A percentile compares a stretch with the other conserved stretches of the same genome.
Conservation (phyloP, 768 basidiomycete species). For the Mycena polygramma region DNA sequence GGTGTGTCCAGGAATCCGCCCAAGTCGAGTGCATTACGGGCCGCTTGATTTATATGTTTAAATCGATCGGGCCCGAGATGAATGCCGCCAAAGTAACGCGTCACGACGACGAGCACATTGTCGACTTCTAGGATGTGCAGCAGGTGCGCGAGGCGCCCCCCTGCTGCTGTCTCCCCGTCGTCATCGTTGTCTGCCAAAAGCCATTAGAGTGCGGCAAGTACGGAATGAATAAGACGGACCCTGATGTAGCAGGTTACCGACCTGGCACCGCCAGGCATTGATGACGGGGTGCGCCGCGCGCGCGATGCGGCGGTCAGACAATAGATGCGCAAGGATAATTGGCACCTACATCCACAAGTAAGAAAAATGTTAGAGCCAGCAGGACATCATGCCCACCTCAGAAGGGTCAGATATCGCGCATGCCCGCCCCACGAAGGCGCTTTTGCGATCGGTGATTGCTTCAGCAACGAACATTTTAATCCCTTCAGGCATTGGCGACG, state of each 20-base stretch:
- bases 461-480: slow-evolving; percentile 80
- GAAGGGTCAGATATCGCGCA: slow-evolving; percentile 83
- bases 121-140: slow-evolving; percentile 88
- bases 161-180: slow-evolving; percentile 94
- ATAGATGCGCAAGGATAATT: slow-evolving; percentile 72
- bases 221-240: slow-evolving; percentile 54
- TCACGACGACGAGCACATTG: slow-evolving; percentile 91
- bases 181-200: slow-evolving; percentile 92
- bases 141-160: slow-evolving; percentile 90
- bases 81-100: slow-evolving; percentile 94
- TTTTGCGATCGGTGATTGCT: slow-evolving; percentile 89
- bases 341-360: slow-evolving; percentile 65
- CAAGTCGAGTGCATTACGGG: slow-evolving; percentile 88
- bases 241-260: slow-evolving; percentile 78
- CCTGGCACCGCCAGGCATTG: slow-evolving; percentile 85
- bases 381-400: slow-evolving; percentile 60
- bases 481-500: slow-evolving; percentile 62
- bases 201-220: background rate
- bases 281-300: slow-evolving; percentile 85
- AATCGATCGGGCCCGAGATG: slow-evolving; percentile 91
- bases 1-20: slow-evolving; percentile 85
- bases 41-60: slow-evolving; percentile 96
- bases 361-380: slow-evolving; percentile 27
- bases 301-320: slow-evolving; percentile 79
- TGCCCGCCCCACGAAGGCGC: slow-evolving; percentile 87